Evolutionary conservation across 306 rosid genomes (phyloP).

Genomic region (Casuarina equisetifolia): DNA sequence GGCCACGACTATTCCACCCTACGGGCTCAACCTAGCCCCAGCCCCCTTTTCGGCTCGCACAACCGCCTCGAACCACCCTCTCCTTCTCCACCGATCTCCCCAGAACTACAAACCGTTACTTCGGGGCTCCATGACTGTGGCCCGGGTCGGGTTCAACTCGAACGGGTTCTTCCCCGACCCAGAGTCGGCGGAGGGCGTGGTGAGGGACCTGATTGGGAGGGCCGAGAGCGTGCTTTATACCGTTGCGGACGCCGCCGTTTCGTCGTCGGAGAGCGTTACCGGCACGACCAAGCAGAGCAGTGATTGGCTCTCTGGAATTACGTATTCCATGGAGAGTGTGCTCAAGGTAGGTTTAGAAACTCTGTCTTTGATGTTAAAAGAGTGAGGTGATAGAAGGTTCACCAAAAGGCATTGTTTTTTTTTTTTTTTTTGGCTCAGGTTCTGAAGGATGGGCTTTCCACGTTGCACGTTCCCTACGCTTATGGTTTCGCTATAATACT

Average conservation of each 20-base stretch:
- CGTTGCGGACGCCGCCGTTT: conserved; percentile 83
- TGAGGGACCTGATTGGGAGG: conserved; percentile 54
- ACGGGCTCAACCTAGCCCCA: conserved; percentile 43
- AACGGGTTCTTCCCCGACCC: conserved; percentile 61
- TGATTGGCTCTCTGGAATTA: conserved; percentile 92
- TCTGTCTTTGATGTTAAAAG: no score
- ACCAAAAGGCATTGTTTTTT: not conserved
- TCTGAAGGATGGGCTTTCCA: conserved; percentile 79
- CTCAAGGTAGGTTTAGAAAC: conserved; percentile 53
- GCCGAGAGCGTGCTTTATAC: conserved; percentile 83
- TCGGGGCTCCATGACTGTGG: conserved; percentile 60
- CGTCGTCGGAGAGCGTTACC: conserved; percentile 50
- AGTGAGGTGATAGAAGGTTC: not conserved
- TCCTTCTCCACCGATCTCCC: conserved; percentile 43
- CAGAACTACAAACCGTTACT: conserved; percentile 38
- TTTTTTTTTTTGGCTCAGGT: conserved; percentile 43
- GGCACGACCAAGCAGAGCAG: conserved; percentile 55
- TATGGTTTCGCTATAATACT: conserved; percentile 97
- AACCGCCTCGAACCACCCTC: conserved; percentile 31
- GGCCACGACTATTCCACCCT: conserved; percentile 48
- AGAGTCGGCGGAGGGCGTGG: conserved; percentile 38
- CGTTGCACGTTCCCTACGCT: conserved; percentile 79
- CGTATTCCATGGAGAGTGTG: conserved; percentile 71
- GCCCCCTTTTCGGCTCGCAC: conserved; percentile 47
- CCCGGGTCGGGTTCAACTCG: conserved; percentile 55